phyloP scores from a whole-genome alignment of 768 basidiomycete species.

The Rhodocollybia butyracea region DNA sequence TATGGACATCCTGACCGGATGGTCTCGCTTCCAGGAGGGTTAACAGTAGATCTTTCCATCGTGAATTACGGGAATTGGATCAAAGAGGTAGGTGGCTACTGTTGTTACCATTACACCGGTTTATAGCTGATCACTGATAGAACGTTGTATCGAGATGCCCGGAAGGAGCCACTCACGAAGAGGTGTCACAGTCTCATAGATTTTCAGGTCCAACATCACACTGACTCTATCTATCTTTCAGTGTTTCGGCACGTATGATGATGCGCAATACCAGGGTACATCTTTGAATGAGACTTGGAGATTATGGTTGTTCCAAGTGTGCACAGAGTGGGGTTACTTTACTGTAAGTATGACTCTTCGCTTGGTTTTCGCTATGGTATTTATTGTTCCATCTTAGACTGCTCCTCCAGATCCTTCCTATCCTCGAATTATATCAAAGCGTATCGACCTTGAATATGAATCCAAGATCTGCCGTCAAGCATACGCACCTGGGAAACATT shows the following conservation, averaged over 20 bases:
- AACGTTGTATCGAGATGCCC: constrained; percentile 59
- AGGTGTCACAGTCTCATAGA: constrained; percentile 35
- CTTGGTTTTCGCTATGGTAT: not conserved
- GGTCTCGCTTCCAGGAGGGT: constrained; percentile 40
- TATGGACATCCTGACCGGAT: constrained; percentile 48
- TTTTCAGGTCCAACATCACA: not conserved
- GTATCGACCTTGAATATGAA: constrained; percentile 56
- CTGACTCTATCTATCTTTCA: constrained; percentile 23
- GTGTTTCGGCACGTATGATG: constrained; percentile 88
- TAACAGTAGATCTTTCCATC: constrained; percentile 56
- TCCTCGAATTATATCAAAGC: constrained; percentile 76
- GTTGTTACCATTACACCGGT: not conserved
- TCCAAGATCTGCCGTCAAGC: constrained; percentile 49
- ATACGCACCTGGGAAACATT: constrained; percentile 73
- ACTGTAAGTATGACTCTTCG: constrained; percentile 41
- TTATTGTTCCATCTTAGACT: constrained; percentile 40
- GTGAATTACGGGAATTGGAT: constrained; percentile 78
- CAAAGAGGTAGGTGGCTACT: constrained; percentile 45
- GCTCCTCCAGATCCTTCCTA: constrained; percentile 67
- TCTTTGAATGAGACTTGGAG: constrained; percentile 76
- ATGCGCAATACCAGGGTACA: constrained; percentile 56
- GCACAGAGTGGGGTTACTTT: constrained; percentile 96
- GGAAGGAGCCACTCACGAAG: constrained; percentile 41
- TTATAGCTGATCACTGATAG: constrained; percentile 25
- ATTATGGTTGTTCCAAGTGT: constrained; percentile 87